Evolutionary conservation across 345 rosid species (phyloP).

Genomic region (Garcia nutans): DNA sequence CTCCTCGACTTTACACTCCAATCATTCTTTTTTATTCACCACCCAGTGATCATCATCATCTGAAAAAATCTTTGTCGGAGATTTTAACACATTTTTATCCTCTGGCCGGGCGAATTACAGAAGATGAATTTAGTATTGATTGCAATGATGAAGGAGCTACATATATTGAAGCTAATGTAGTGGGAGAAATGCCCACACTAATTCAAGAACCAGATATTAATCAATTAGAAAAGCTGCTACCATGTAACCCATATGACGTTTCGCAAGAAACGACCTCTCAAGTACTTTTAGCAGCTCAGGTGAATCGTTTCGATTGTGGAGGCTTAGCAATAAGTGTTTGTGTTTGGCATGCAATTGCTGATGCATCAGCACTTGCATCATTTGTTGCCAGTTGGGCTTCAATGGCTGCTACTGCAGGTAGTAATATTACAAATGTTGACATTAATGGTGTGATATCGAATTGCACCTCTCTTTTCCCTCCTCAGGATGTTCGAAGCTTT

Average conservation of each 20-base stretch:
- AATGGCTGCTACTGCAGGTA: background rate
- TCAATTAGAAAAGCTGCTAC: background rate
- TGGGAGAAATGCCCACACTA: constrained; percentile 2
- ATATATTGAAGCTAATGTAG: background rate
- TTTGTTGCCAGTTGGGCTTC: constrained; percentile 18
- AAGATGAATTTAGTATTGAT: background rate
- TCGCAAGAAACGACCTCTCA: background rate
- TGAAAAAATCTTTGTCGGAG: constrained; percentile 5
- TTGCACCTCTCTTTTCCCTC: constrained; percentile 29
- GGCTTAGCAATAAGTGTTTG: constrained; percentile 19
- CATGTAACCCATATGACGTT: background rate
- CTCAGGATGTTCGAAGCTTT: constrained; percentile 6
- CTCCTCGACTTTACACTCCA: constrained; percentile 2
- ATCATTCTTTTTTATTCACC: constrained; percentile 8
- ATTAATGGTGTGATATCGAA: constrained; percentile 12
- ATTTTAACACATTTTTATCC: constrained; percentile 5
- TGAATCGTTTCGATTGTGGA: constrained; percentile 22
- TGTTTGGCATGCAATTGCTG: constrained; percentile 19
- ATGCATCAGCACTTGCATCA: constrained; percentile 11
- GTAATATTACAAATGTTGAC: background rate
- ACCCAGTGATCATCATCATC: background rate
- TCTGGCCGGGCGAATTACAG: background rate
- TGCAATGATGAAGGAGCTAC: constrained; percentile 11
- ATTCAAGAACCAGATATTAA: background rate
- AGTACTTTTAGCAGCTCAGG: constrained; percentile 5